Conservation (phyloP, 345 rosid genomes). For the Moricandia arvensis region DNA sequence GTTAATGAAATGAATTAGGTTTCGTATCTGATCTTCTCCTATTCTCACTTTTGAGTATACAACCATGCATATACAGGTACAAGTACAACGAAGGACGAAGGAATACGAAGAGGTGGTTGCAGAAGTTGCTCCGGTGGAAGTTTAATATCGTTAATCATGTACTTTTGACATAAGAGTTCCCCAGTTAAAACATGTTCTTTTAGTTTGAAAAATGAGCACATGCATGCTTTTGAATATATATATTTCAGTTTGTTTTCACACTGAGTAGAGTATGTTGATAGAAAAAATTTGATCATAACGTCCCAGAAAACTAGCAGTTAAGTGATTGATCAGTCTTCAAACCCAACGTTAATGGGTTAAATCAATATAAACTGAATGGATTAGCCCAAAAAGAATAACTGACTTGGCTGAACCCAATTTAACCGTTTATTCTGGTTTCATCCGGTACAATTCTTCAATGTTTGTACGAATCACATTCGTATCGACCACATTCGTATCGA, state of each 20-base stretch:
- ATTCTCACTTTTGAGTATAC: not conserved
- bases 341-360: not conserved
- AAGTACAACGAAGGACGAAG: conserved; percentile 29
- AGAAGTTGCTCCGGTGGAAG: conserved; percentile 22
- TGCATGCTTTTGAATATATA: conserved; percentile 7
- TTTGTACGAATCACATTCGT: not conserved
- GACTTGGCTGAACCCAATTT: not conserved
- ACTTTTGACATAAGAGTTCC: not conserved
- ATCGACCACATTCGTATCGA: too few relatives aligned
- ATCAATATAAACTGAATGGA: too few relatives aligned
- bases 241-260: not conserved
- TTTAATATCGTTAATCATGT: conserved; percentile 14
- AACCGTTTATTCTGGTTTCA: not conserved
- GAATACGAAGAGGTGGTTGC: conserved; percentile 34
- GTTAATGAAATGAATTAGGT: not conserved
- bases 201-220: conserved; percentile 3
- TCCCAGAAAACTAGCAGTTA: not conserved
- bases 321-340: not conserved
- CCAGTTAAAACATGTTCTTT: not conserved
- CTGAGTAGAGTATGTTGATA: not conserved
- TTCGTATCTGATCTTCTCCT: not conserved
- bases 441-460: not conserved
- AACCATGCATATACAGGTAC: conserved; percentile 27
- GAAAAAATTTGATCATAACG: not conserved
- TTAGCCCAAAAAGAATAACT: not conserved